These are phyloP conservation scores for Pneumocystis murina DNA, from an alignment of 1,139 yeast species.

Conservation along the genomic window DNA sequence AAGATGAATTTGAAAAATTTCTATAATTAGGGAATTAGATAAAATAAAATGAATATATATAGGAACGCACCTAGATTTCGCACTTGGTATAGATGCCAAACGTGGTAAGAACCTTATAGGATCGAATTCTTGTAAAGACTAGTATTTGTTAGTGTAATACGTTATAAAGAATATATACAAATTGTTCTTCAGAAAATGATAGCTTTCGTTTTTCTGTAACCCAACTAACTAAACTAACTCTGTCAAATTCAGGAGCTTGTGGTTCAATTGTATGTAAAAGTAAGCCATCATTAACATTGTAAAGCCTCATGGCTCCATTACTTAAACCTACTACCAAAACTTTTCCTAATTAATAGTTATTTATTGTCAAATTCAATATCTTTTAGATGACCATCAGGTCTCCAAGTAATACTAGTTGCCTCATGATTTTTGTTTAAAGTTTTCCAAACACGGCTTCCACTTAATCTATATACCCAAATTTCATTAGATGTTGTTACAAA, in stretches of 20 bases:
- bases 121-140: neutral
- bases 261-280: constrained; percentile 9
- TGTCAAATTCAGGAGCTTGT: neutral
- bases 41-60: neutral
- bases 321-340: constrained; percentile 15
- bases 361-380: neutral
- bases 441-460: constrained; percentile 17
- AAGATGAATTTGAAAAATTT: neutral
- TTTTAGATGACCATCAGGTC: constrained; percentile 14
- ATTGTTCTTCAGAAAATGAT: neutral
- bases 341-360: constrained; percentile 9
- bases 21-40: neutral
- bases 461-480: constrained; percentile 13
- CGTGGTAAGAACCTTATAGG: neutral
- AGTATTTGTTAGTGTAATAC: neutral
- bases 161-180: neutral
- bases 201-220: neutral
- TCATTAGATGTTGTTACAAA: constrained; percentile 13
- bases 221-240: neutral
- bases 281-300: constrained; percentile 16
- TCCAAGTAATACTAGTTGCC: constrained; percentile 12
- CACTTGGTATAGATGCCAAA: neutral
- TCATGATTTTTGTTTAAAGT: constrained; percentile 3
- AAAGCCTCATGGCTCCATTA: constrained; percentile 12
- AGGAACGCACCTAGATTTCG: neutral